phyloP scores from a whole-genome alignment of 768 basidiomycete species.

The Leucocoprinus birnbaumii region DNA sequence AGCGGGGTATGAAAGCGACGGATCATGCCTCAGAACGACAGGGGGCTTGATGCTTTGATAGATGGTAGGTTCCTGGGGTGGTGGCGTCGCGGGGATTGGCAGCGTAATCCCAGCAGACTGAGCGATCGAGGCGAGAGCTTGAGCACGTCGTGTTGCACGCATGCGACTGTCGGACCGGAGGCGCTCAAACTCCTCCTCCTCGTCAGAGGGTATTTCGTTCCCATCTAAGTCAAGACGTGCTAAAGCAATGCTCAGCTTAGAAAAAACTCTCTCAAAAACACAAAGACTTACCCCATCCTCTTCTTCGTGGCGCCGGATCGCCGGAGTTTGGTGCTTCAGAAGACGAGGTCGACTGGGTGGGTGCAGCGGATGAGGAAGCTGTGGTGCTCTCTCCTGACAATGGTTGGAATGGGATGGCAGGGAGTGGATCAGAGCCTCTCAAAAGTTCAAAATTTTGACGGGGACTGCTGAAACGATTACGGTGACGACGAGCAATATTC shows the following conservation, averaged over 20 bases:
- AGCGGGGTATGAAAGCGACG: constrained; percentile 12
- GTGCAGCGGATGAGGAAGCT: not conserved
- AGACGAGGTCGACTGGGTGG: not conserved
- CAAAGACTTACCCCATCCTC: constrained; percentile 43
- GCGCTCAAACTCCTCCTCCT: constrained; percentile 60
- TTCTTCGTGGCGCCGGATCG: constrained; percentile 24
- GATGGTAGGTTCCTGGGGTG: constrained; percentile 2
- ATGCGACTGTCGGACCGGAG: constrained; percentile 46
- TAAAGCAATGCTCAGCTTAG: constrained; percentile 17
- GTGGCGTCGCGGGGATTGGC: not conserved
- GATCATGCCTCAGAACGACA: constrained; percentile 11
- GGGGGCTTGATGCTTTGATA: constrained; percentile 9
- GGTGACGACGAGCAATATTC: constrained; percentile 11
- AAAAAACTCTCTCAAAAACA: constrained; percentile 11
- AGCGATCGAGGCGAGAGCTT: constrained; percentile 12
- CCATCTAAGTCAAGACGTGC: constrained; percentile 56
- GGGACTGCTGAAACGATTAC: constrained; percentile 6
- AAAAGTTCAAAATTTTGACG: constrained; percentile 2
- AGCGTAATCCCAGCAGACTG: not conserved
- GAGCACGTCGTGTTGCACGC: constrained; percentile 22
- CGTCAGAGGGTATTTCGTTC: constrained; percentile 59
- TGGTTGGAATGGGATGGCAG: constrained; percentile 1
- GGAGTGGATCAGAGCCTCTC: not conserved
- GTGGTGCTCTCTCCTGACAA: not conserved
- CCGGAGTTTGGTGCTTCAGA: not conserved